phyloP scores from a whole-genome alignment of 352 stramenopile species.

The Globisporangium parvum region DNA sequence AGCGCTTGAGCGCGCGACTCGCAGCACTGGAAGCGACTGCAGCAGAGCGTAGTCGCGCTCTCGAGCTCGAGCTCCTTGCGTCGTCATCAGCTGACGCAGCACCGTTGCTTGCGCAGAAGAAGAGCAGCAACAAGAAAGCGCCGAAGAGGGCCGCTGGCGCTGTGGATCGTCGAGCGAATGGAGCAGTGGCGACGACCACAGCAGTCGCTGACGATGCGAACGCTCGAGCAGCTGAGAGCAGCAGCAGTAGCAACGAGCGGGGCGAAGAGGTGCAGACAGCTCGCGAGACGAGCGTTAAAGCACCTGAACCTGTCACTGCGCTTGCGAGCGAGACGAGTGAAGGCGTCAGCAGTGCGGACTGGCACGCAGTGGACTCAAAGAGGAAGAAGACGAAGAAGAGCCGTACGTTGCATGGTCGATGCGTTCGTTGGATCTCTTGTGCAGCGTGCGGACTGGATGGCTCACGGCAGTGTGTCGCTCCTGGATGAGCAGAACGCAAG shows the following conservation, averaged over 20 bases:
- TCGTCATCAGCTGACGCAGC: slow-evolving; percentile 5
- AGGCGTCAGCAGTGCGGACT: slow-evolving; percentile 4
- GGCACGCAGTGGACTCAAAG: slow-evolving; percentile 20
- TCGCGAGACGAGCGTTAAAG: too few species aligned
- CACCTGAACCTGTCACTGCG: too few species aligned
- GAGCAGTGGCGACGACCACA: neutral
- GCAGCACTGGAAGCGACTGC: slow-evolving; percentile 9
- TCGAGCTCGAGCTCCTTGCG: slow-evolving; percentile 8
- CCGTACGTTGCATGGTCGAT: slow-evolving; percentile 13
- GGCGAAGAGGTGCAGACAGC: neutral
- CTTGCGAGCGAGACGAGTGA: too few species aligned
- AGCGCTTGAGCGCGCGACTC: slow-evolving; percentile 20
- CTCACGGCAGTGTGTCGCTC: neutral
- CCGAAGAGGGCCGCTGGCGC: neutral
- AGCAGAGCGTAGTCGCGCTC: slow-evolving; percentile 1
- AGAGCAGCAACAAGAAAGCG: slow-evolving; percentile 27
- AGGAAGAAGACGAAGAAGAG: slow-evolving; percentile 8
- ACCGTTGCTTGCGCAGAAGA: slow-evolving; percentile 9
- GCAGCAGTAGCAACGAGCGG: neutral
- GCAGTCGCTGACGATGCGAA: neutral
- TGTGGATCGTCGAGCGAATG: neutral
- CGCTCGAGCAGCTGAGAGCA: neutral
- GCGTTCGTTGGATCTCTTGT: too few species aligned
- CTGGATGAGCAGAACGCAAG: too few species aligned
- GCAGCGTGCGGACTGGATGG: too few species aligned